Base-by-base conservation (phyloP, 1,139 yeast species). In the Spathaspora sp. region DNA sequence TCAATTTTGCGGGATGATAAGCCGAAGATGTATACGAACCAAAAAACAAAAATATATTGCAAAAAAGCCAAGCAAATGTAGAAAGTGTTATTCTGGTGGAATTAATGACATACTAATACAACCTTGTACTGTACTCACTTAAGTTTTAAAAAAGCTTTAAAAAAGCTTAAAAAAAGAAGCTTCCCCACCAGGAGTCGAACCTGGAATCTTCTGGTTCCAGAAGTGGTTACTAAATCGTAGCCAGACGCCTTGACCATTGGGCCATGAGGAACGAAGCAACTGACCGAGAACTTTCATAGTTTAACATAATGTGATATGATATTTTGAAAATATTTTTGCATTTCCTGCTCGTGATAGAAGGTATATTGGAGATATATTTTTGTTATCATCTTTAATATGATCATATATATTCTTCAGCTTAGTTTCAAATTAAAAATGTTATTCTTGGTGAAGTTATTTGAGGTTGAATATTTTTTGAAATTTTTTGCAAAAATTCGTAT, bases 121-220 rank as follows among this genome's bases (percentile, higher is more conserved):
- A n/a, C n/a, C n/a, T n/a, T n/a, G n/a, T n/a, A n/a, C n/a, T n/a
- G n/a, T n/a, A n/a, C n/a, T n/a, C n/a, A n/a, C n/a, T n/a, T n/a
- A n/a, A n/a, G n/a, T n/a, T n/a, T n/a, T n/a, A n/a, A n/a, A n/a
- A n/a, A n/a, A n/a, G n/a, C n/a, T n/a, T n/a, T n/a, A n/a, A n/a
- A n/a, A n/a, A n/a, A n/a, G n/a, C n/a, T n/a, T n/a, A 16, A 58
- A 73, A 76, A 74, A 65, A 60, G 53, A 67, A 75, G 76, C 90
- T 84, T 84, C 90, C 90, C 89, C 90, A 85, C 89, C 89, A 84
- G 90, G 90, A 84, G 85, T 85, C 88, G 90, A 85, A 85, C 90
- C 91, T 84, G 89, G 89, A 84, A 83, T 84, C 90, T 84, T 82
- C 89, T 84, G 89, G 89, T 84, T 81, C 74, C 83, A 44, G 62